Evolutionary conservation across 1,139 yeast species (phyloP), one percentile per base, ranked within the genome.

Genomic region (Suhomyces yuchorum): DNA sequence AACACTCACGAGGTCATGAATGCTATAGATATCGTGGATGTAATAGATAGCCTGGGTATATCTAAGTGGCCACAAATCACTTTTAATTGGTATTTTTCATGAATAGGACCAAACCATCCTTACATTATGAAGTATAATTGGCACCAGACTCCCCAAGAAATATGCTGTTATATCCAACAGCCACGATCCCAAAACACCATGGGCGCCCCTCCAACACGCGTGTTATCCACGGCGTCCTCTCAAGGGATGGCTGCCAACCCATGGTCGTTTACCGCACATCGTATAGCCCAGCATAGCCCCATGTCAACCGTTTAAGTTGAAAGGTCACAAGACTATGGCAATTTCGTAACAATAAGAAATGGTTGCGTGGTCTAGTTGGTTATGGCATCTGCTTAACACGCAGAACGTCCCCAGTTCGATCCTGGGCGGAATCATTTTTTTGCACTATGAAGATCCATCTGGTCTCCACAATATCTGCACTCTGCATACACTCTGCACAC

Each of bases 401-500:
- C 96, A 87, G 92, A 87, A 88, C 92, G 96, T 90, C 96, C 96
- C 96, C 96, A 88, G 97, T 90, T 90, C 97, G 96, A 90, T 87
- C 96, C 97, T 89, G 97, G 96, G 96, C 90, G 87, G 82, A 87
- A 87, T 88, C 96, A 89, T 63, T 64, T 55, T 54, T 63, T 66
- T 62, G 23, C 30, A 26, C 14, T 5, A 9, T 26, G 7, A 26
- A 26, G 11, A 12, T 8, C 9, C 26, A 23, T 12, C 26, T 23
- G 3, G 12, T 12, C n/a, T 9, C 30, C 30, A 26, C 30, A 26
- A 26, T 26, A n/a, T n/a, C 26, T 23, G 26, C 26, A 20, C 23
- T 20, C 7, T 5, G 23, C 7, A 20, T 5, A 7, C 23, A 20
- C 23, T 20, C 7, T 7, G 7, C 23, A 20, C 23, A 20, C 30